These are phyloP conservation scores for Mycena latifolia DNA, from an alignment of 768 basidiomycete genomes.

Conservation along the genomic window DNA sequence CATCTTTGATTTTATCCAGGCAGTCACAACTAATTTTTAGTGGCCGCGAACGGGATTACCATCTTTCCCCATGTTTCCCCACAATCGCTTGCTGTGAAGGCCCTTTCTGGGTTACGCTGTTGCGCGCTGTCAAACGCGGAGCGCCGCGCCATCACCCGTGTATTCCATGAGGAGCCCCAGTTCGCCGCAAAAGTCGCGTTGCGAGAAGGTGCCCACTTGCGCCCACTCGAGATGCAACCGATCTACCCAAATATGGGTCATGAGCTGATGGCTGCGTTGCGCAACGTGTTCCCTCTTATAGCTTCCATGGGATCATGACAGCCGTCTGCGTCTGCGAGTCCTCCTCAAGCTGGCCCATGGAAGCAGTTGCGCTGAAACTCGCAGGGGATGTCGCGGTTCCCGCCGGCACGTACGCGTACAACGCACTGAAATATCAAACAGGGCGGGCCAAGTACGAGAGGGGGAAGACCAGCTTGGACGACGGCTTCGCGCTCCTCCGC, in stretches of 20 bases:
- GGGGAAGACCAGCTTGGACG: constrained; percentile 4
- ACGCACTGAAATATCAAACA: constrained; percentile 11
- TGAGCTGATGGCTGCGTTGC: not conserved
- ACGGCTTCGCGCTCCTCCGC: not conserved
- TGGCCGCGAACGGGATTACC: not conserved
- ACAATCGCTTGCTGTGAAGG: not conserved
- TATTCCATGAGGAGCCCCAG: not conserved
- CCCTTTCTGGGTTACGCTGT: not conserved
- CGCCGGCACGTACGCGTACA: constrained; percentile 4
- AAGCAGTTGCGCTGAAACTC: constrained; percentile 9
- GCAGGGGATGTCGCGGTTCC: not conserved
- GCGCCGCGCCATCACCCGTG: not conserved
- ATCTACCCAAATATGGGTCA: no score
- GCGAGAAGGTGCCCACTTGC: not conserved
- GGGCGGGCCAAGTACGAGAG: constrained; percentile 15
- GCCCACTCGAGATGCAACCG: not conserved
- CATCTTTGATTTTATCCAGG: no score
- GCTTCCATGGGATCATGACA: not conserved
- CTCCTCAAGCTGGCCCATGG: not conserved
- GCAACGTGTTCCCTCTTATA: constrained; percentile 22
- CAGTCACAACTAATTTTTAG: not conserved
- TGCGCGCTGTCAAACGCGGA: not conserved
- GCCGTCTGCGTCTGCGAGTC: not conserved
- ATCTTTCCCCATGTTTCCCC: no score
- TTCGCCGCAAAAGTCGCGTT: not conserved